Conservation (phyloP, 306 rosid species). For the Cucumis cinereus region DNA sequence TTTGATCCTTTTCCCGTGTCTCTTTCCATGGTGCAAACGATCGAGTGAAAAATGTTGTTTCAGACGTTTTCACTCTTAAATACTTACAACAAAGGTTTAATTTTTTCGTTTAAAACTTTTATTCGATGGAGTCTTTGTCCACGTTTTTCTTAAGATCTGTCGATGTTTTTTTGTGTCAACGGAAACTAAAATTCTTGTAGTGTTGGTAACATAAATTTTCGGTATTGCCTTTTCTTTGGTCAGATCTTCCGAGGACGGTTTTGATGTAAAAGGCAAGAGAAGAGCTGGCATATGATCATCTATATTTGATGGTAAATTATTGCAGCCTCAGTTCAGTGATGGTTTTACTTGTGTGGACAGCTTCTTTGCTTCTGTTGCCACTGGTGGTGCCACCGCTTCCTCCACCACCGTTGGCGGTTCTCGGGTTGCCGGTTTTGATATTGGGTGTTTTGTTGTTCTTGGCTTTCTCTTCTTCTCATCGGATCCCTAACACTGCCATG, state of each 20-base stretch:
- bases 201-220: neutral
- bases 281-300: too few relatives aligned
- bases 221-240: neutral
- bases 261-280: neutral
- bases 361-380: conserved; percentile 10
- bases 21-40: neutral
- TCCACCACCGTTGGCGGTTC: conserved; percentile 10
- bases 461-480: conserved; percentile 5
- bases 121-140: neutral
- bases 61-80: neutral
- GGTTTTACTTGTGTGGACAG: neutral
- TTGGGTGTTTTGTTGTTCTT: neutral
- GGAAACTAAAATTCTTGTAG: too few relatives aligned
- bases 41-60: neutral
- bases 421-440: conserved; percentile 3
- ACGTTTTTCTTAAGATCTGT: too few relatives aligned
- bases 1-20: neutral
- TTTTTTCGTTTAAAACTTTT: neutral
- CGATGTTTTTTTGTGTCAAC: too few relatives aligned
- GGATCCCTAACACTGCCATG: neutral
- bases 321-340: neutral
- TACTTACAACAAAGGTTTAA: neutral
- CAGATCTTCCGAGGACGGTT: neutral
- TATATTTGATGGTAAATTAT: neutral
- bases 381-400: conserved; percentile 14